Conservation (phyloP, 768 basidiomycete genomes). For the Tricholoma terreum region DNA sequence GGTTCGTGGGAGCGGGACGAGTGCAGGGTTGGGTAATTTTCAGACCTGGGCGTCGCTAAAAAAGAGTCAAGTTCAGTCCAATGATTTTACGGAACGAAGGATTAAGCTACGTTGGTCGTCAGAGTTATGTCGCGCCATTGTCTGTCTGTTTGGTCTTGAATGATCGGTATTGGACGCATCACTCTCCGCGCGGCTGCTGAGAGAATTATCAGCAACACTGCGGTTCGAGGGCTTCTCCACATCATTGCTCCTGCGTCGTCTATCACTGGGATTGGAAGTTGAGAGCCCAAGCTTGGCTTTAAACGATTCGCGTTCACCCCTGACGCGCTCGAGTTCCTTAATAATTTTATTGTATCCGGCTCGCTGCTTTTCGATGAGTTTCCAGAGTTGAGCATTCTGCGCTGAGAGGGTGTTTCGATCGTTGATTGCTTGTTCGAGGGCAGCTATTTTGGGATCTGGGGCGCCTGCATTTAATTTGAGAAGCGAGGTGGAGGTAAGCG, state of each 20-base stretch:
- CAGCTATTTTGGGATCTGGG: slow-evolving; percentile 55
- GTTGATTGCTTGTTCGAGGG: slow-evolving; percentile 71
- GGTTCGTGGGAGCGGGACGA: slow-evolving; percentile 43
- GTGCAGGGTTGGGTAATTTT: slow-evolving; percentile 30
- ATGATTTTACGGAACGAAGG: slow-evolving; percentile 3
- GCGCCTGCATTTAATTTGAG: slow-evolving; percentile 52
- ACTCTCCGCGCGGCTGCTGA: slow-evolving; percentile 11
- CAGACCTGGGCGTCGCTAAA: slow-evolving; percentile 28
- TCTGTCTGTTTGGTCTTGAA: slow-evolving; percentile 5
- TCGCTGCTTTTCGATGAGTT: slow-evolving; percentile 90
- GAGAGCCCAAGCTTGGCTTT: slow-evolving; percentile 40
- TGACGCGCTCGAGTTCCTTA: slow-evolving; percentile 83
- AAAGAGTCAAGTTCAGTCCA: slow-evolving; percentile 10
- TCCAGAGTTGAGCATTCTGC: slow-evolving; percentile 93
- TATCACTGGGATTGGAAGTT: slow-evolving; percentile 27
- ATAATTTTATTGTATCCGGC: slow-evolving; percentile 74
- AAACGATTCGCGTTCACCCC: slow-evolving; percentile 74
- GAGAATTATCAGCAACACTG: slow-evolving; percentile 26
- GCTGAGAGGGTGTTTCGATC: slow-evolving; percentile 79
- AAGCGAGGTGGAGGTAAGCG: slow-evolving; percentile 30
- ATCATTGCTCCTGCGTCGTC: slow-evolving; percentile 24
- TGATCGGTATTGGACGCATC: slow-evolving; percentile 5
- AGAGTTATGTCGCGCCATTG: slow-evolving; percentile 31
- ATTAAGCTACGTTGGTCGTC: slow-evolving; percentile 37
- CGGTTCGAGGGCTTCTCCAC: slow-evolving; percentile 21